Percentiles rank a stretch among this genome's conserved stretches.
Evolutionary conservation across 495 filamentous ascomycete species (phyloP).

Genomic region (Xylaria cubensis): DNA sequence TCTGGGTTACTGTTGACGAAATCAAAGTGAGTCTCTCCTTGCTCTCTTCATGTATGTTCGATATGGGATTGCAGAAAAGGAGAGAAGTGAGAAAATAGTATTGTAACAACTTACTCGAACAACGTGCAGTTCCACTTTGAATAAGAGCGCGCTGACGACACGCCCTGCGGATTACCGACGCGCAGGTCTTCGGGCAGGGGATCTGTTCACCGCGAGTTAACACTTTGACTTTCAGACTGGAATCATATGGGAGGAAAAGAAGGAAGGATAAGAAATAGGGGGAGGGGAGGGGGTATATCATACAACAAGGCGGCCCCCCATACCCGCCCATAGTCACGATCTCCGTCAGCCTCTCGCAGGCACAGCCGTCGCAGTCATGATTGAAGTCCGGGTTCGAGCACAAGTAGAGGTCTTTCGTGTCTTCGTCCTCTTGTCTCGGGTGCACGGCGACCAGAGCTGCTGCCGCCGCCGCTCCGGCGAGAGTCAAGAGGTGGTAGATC

Average conservation of each 20-base stretch:
- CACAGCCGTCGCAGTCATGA: constrained; percentile 31
- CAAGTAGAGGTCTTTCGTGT: constrained; percentile 30
- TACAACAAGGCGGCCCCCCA: constrained; percentile 35
- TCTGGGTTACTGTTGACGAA: constrained; percentile 18
- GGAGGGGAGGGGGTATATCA: background rate
- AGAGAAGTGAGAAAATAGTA: no score
- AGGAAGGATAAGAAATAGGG: background rate
- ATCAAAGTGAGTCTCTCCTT: background rate
- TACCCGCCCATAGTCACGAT: constrained; percentile 25
- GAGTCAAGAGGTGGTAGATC: constrained; percentile 9
- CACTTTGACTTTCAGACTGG: no score
- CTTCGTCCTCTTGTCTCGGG: constrained; percentile 28
- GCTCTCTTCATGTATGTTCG: no score
- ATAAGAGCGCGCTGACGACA: constrained; percentile 31
- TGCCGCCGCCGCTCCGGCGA: constrained; percentile 12
- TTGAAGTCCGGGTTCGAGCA: constrained; percentile 36
- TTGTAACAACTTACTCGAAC: constrained; percentile 27
- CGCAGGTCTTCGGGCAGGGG: constrained; percentile 32
- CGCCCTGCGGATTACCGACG: constrained; percentile 31
- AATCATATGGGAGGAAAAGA: background rate
- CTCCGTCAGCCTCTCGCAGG: constrained; percentile 28
- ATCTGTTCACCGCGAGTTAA: background rate
- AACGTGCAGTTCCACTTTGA: constrained; percentile 34
- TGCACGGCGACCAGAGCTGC: background rate
- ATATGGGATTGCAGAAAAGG: background rate